Conservation (phyloP, 306 rosid genomes). For the peach (Prunus persica) region Prunus_persica_NCBIv2 NC_034014.1:28513001-28513500, state of each 20-base stretch:
- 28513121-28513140: neutral
- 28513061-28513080: neutral
- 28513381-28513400: neutral
- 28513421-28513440: slow-evolving; percentile 91
- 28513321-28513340: slow-evolving; percentile 25
- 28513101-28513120: neutral
- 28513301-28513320: slow-evolving; percentile 75
- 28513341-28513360: neutral
- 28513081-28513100: neutral
- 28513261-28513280: slow-evolving; percentile 88
- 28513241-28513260: slow-evolving; percentile 93
- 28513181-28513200: slow-evolving; percentile 1
- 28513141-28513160: neutral
- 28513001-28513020: slow-evolving; percentile 79
- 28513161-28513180: slow-evolving; percentile 10
- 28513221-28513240: slow-evolving; percentile 64
- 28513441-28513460: slow-evolving; percentile 76
- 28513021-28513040: neutral
- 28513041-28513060: neutral
- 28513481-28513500: slow-evolving; percentile 48
- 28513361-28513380: neutral
- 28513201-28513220: neutral
- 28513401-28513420: slow-evolving; percentile 15
- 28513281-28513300: slow-evolving; percentile 93
- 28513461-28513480: slow-evolving; percentile 67